Percentiles rank a stretch among this genome's conserved stretches.
Conservation (phyloP, 2,329 filamentous ascomycete genomes). For the Pleoardoris graminearum region DNA sequence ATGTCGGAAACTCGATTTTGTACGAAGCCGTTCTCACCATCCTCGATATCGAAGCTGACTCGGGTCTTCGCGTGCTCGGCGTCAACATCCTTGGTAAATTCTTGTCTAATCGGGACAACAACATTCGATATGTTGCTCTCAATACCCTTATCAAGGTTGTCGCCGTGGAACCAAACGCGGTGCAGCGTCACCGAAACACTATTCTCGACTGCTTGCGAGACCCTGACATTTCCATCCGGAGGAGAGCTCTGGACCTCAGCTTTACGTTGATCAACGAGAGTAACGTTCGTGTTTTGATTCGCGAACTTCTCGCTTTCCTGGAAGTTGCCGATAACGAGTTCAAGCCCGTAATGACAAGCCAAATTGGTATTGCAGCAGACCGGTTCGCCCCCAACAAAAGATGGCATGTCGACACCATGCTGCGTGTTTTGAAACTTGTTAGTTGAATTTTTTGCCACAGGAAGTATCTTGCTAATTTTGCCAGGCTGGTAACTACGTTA, state of each 20-base stretch:
- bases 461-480: constrained; percentile 15
- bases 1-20: constrained; percentile 96
- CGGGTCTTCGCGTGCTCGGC: constrained; percentile 87
- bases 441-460: constrained; percentile 11
- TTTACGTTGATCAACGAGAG: constrained; percentile 97
- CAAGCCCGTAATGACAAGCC: constrained; percentile 96
- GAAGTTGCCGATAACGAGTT: constrained; percentile 98
- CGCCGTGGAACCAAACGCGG: constrained; percentile 95
- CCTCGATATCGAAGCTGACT: constrained; percentile 96
- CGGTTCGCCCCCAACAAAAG: constrained; percentile 95
- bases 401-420: constrained; percentile 98
- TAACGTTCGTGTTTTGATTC: constrained; percentile 90
- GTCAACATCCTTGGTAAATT: constrained; percentile 99
- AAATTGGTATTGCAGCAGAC: constrained; percentile 96
- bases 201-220: constrained; percentile 95
- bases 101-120: constrained; percentile 97
- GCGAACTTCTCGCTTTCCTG: constrained; percentile 90
- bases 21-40: constrained; percentile 98
- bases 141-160: constrained; percentile 99
- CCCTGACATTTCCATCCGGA: constrained; percentile 95
- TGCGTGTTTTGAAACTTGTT: constrained; percentile 81
- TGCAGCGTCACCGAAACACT: constrained; percentile 95
- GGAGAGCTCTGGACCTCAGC: constrained; percentile 93
- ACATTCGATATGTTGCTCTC: constrained; percentile 95
- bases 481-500: constrained; percentile 88